A percentile compares a stretch with the other conserved stretches of the same genome.
Evolutionary conservation across 805 yeast species (phyloP).

Genomic region (Hemisphaericaspora nanyangensis): DNA sequence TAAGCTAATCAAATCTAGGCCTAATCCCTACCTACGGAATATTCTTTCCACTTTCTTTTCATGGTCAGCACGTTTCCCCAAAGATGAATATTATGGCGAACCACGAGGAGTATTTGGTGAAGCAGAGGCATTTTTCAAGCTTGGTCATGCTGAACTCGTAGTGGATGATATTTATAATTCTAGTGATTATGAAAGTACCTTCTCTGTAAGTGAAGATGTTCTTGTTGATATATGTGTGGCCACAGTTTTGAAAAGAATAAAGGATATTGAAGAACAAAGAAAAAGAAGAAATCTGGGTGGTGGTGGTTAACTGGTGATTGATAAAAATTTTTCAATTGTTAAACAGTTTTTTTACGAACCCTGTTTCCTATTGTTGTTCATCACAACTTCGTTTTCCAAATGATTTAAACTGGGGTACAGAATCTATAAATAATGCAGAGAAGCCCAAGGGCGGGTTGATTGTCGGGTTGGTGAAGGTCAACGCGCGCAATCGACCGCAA

Average conservation of each 20-base stretch:
- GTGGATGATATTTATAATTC: slow-evolving; percentile 2
- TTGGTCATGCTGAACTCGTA: slow-evolving; percentile 4
- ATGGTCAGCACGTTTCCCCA: background rate
- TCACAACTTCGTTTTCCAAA: too few species aligned
- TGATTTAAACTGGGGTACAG: too few species aligned
- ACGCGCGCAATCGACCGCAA: too few species aligned
- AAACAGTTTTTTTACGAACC: too few species aligned
- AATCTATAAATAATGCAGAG: too few species aligned
- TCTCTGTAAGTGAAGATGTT: slow-evolving; percentile 3
- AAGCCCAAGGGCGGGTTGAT: too few species aligned
- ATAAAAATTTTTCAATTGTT: too few species aligned
- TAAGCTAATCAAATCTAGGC: slow-evolving; percentile 1
- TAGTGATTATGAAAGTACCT: slow-evolving; percentile 6
- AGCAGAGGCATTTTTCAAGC: background rate
- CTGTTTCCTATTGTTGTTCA: too few species aligned
- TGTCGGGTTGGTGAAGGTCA: too few species aligned
- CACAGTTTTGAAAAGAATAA: slow-evolving; percentile 5
- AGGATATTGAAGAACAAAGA: slow-evolving; percentile 1
- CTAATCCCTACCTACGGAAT: slow-evolving; percentile 4
- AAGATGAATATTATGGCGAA: background rate
- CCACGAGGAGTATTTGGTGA: background rate
- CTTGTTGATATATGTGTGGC: slow-evolving; percentile 8
- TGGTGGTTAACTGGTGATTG: too few species aligned
- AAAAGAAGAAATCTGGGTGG: too few species aligned
- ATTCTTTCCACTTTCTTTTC: background rate